Evolutionary conservation across 768 basidiomycete genomes (phyloP).

Genomic region (Kwoniella bestiolae): DNA sequence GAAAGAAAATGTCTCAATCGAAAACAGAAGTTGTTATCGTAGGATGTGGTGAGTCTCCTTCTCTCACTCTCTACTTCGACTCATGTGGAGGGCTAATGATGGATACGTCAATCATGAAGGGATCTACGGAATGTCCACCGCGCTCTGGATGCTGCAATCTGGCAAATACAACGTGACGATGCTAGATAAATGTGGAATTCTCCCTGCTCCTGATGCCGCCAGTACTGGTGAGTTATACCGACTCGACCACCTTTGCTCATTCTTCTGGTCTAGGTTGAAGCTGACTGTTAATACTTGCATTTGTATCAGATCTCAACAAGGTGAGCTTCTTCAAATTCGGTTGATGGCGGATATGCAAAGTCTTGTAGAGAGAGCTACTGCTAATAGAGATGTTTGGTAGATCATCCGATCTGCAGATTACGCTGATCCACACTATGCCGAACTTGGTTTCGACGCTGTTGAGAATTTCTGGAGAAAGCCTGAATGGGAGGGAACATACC

Average conservation of each 20-base stretch:
- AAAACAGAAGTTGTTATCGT: slow-evolving; percentile 45
- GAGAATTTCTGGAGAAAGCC: slow-evolving; percentile 67
- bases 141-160: slow-evolving; percentile 69
- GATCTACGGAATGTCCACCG: slow-evolving; percentile 85
- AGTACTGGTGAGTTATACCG: slow-evolving; percentile 62
- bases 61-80: background rate
- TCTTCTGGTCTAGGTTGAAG: background rate
- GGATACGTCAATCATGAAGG: slow-evolving; percentile 28
- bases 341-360: too few relatives aligned
- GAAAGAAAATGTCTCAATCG: slow-evolving; percentile 24
- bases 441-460: slow-evolving; percentile 77
- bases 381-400: slow-evolving; percentile 23
- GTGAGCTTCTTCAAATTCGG: slow-evolving; percentile 7
- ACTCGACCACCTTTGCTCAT: background rate
- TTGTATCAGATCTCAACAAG: slow-evolving; percentile 42
- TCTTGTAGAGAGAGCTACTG: too few relatives aligned
- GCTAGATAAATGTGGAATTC: slow-evolving; percentile 68
- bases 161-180: slow-evolving; percentile 74
- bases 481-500: slow-evolving; percentile 65
- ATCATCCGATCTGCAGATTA: slow-evolving; percentile 58
- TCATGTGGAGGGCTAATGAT: too few relatives aligned
- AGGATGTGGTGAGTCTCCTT: slow-evolving; percentile 32
- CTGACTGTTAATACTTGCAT: background rate
- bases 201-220: slow-evolving; percentile 85
- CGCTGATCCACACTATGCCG: slow-evolving; percentile 62